Evolutionary conservation across 2,329 filamentous ascomycete genomes (phyloP), one percentile per base, ranked within the genome.

Genomic region (Dothideomycetidae sp.): DNA sequence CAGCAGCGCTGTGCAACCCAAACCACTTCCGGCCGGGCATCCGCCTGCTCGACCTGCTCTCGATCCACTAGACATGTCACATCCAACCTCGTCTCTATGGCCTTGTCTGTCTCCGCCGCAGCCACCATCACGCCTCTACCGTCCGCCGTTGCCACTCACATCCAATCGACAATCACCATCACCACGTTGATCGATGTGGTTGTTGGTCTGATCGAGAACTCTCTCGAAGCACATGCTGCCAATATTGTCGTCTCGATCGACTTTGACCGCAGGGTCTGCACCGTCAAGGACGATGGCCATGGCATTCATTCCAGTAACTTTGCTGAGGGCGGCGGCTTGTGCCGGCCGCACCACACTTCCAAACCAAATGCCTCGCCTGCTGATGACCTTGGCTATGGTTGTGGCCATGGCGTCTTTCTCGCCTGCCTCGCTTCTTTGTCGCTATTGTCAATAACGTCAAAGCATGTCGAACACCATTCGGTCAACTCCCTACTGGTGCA

Each of bases 141-240:
- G 10, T 60, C 70, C 26, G 67, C 81, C 46, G 82, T 81, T 40
- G 67, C 75, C 48, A 73, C 78, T 33, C 82, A 85, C 54, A 78
- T 98, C 60, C 81, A 78, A 53, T 93, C 88, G 1, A 92, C 88
- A 0, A 74, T 75, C n/a, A 66, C 71, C 39, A 78, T 96, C 48
- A 80, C 75, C 2, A 79, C 75, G 31, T 64, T 96, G 19, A 78
- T 78, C 48, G 70, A 63, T 16, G 84, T 81, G 3, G 63, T 82
- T 10, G 63, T 74, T 39, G 81, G 80, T 31, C 67, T 96, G 7
- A 49, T 92, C 16, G 75, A 79, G 54, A 98, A 98, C 55, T 74
- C 84, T 1, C 66, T 98, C 10, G 90, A 98, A 62, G 83, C 85
- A 3, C 62, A 63, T 31, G 78, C 86, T 11, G 68, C 65, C 21